phyloP scores from a whole-genome alignment of 148 eudicot species.

The Arbutus unedo region DNA sequence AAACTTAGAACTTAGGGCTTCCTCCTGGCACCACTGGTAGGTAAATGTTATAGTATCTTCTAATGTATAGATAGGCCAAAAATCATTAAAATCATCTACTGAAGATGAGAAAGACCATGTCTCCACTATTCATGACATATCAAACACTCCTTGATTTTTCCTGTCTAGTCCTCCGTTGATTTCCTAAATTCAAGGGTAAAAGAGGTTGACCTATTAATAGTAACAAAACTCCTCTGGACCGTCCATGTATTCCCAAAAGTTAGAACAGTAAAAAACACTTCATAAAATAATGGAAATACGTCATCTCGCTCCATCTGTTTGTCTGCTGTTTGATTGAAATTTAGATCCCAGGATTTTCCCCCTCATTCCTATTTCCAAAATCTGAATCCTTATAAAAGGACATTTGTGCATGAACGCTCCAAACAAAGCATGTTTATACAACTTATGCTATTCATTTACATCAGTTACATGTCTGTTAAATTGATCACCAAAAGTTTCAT shows the following conservation, averaged over 20 bases:
- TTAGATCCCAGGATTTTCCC: not conserved
- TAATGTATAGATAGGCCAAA: not conserved
- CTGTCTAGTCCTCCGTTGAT: not conserved
- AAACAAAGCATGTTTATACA: not conserved
- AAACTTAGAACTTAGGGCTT: slow-evolving; percentile 4
- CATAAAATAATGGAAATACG: not conserved
- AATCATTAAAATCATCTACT: not conserved
- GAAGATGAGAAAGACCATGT: not conserved
- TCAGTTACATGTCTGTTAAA: slow-evolving; percentile 3
- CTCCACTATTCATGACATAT: slow-evolving; percentile 15
- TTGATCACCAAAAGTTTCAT: not conserved
- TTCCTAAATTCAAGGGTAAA: not conserved
- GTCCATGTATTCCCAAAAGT: not conserved
- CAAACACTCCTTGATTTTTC: slow-evolving; percentile 11
- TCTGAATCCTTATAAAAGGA: not conserved
- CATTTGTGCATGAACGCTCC: not conserved
- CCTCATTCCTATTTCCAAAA: not conserved
- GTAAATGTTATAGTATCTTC: not conserved
- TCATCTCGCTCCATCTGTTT: not conserved
- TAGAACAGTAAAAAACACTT: not conserved
- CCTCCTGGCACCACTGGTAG: slow-evolving; percentile 12
- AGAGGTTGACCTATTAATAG: not conserved
- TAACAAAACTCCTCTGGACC: not conserved
- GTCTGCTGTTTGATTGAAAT: not conserved
- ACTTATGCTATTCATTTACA: not conserved